Base-by-base conservation (phyloP, 2,329 filamentous ascomycete genomes). In the Pseudofabraea citricarpa region DNA sequence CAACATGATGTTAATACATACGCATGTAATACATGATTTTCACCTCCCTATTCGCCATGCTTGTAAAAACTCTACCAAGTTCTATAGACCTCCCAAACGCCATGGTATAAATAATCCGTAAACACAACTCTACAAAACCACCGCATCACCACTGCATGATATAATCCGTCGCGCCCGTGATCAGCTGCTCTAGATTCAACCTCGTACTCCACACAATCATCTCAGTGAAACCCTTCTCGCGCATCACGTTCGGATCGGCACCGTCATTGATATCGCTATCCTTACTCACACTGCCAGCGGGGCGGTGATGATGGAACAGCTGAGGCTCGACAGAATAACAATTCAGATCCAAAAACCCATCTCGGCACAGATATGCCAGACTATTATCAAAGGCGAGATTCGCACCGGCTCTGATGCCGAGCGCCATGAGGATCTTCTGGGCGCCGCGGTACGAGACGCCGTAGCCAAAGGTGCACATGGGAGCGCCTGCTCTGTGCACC, bases 351-450 rank as follows among this genome's bases (percentile, higher is more conserved):
- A 63, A 50, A 7, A 48, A 48, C 10, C 56, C 57, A n/a, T 58
- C 51, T 33, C 60, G 50, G 35, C 60, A 64, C 22, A 63, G 44
- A 6, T 48, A 51, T 5, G 60, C 59, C 0, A 64, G 53, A 5
- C 59, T 56, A 37, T 64, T 64, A 39, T 65, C 63, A 32, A 64
- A 62, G 0, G 60, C 50, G 0, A 54, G 57, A 0, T 39, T 41
- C 2, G 62, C 50, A 22, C 56, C 55, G 46, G 64, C 59, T 18
- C 5, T 5, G 3, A 53, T 39, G 45, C 78, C 78, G 6, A 83
- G 66, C 52, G 81, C 77, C 63, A 76, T 81, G 42, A 77, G 72
- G 13, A 82, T 76, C 60, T 82, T 82, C 52, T 77, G 72, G 3
- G 54, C 54, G 1, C 54, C 54, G 9, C 38, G 20, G 18, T 53